A percentile compares a stretch with the other conserved stretches of the same genome.
phyloP scores from a whole-genome alignment of 768 basidiomycete species.

The Boletus vermiculosoides region DNA sequence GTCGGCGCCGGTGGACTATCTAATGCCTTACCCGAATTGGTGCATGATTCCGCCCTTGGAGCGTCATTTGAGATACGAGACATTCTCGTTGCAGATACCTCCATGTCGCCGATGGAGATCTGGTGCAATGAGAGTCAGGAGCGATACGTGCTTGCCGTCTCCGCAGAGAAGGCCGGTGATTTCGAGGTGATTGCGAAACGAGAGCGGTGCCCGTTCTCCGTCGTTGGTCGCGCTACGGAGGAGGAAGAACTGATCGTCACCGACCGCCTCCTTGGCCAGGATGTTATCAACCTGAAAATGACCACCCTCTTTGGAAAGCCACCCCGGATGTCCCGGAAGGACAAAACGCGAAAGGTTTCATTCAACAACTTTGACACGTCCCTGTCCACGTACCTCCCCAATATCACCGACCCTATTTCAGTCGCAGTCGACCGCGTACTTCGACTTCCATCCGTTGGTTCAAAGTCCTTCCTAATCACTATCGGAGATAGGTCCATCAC shows the following conservation, averaged over 20 bases:
- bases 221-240: conserved; percentile 85
- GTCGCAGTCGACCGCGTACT: conserved; percentile 80
- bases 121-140: conserved; percentile 99
- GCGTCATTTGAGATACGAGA: conserved; percentile 93
- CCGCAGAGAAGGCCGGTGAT: conserved; percentile 51
- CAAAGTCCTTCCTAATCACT: conserved; percentile 97
- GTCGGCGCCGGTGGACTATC: conserved; percentile 97
- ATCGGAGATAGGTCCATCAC: conserved; percentile 96
- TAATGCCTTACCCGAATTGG: conserved; percentile 94
- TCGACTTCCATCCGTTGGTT: conserved; percentile 87
- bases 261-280: conserved; percentile 73
- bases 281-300: conserved; percentile 90
- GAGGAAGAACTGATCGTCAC: conserved; percentile 86
- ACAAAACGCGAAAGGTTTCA: conserved; percentile 44
- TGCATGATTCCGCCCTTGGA: conserved; percentile 93
- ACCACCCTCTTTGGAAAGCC: conserved; percentile 95
- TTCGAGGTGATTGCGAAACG: conserved; percentile 81
- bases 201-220: conserved; percentile 90
- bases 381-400: conserved; percentile 64
- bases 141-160: conserved; percentile 92
- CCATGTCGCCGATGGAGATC: conserved; percentile 99
- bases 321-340: conserved; percentile 82
- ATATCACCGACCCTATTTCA: conserved; percentile 46
- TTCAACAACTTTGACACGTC: conserved; percentile 67
- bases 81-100: conserved; percentile 85